These are phyloP conservation scores for Cyclocybe cylindracea DNA, from an alignment of 768 basidiomycete genomes.

Conservation along the genomic window DNA sequence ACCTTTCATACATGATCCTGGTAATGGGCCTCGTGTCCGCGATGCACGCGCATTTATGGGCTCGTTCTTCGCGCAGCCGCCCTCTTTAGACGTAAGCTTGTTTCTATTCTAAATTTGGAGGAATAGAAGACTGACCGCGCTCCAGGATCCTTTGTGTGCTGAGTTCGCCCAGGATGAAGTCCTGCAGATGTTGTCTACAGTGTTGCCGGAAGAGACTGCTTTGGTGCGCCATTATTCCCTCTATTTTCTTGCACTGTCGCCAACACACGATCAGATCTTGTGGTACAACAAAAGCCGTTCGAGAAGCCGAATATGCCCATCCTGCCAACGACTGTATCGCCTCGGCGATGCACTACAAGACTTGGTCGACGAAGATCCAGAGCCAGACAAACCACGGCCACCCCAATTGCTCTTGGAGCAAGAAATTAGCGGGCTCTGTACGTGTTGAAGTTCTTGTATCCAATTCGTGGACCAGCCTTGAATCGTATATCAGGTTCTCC, in stretches of 20 bases:
- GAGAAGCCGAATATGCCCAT: constrained; percentile 72
- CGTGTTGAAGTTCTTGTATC: constrained; percentile 22
- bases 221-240: constrained; percentile 45
- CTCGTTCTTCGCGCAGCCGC: constrained; percentile 66
- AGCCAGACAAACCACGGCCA: constrained; percentile 7
- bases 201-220: constrained; percentile 73
- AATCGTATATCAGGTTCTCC: constrained; percentile 57
- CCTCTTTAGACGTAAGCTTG: constrained; percentile 48
- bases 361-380: constrained; percentile 30
- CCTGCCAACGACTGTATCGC: constrained; percentile 71
- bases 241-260: background rate
- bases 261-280: constrained; percentile 48
- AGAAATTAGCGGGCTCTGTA: constrained; percentile 76
- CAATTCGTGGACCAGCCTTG: background rate
- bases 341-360: constrained; percentile 67
- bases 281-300: constrained; percentile 87
- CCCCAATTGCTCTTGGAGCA: constrained; percentile 51
- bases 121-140: background rate
- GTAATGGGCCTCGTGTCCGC: constrained; percentile 76
- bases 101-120: background rate
- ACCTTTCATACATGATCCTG: constrained; percentile 77
- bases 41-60: constrained; percentile 69
- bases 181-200: constrained; percentile 67
- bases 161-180: constrained; percentile 80
- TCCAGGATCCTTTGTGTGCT: constrained; percentile 63